Percentiles rank a stretch among this genome's conserved stretches.
Evolutionary conservation across 495 filamentous ascomycete genomes (phyloP).

Genomic region (Extremus antarcticus): DNA sequence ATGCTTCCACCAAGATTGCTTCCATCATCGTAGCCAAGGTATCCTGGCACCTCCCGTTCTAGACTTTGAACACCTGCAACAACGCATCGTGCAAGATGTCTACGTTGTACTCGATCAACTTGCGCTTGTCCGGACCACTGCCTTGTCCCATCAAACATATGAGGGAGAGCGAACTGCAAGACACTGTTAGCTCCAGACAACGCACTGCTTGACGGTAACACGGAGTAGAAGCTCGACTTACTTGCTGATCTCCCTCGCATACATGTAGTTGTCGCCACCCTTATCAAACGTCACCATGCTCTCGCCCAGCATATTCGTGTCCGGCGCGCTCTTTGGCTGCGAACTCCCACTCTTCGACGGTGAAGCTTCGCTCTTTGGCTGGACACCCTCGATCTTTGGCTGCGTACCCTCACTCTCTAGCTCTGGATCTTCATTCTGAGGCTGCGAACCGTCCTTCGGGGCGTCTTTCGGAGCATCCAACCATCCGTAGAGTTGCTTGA

Average conservation of each 20-base stretch:
- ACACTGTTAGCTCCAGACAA: not conserved
- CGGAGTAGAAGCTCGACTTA: slow-evolving; percentile 32
- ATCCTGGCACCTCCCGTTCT: not conserved
- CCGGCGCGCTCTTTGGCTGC: slow-evolving; percentile 46
- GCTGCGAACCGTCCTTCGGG: no score
- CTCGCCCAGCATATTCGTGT: slow-evolving; percentile 48
- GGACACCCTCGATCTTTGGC: no score
- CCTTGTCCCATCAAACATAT: slow-evolving; percentile 38
- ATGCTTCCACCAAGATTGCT: not conserved
- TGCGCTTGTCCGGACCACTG: slow-evolving; percentile 31
- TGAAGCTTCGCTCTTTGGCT: no score
- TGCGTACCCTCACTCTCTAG: no score
- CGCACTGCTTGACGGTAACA: not conserved
- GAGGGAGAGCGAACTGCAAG: slow-evolving; percentile 30
- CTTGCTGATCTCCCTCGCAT: slow-evolving; percentile 84
- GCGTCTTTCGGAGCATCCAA: no score
- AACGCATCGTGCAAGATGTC: slow-evolving; percentile 34
- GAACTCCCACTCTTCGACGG: no score
- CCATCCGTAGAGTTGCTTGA: slow-evolving; percentile 91
- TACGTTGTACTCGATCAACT: slow-evolving; percentile 37
- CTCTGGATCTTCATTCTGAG: no score
- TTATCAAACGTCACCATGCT: slow-evolving; percentile 63
- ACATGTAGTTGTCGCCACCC: slow-evolving; percentile 63
- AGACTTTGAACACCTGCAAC: slow-evolving; percentile 31
- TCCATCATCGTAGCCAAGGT: not conserved